These are phyloP conservation scores for Canavalia gladiata DNA, from an alignment of 306 rosid genomes.

Conservation along the genomic window DNA sequence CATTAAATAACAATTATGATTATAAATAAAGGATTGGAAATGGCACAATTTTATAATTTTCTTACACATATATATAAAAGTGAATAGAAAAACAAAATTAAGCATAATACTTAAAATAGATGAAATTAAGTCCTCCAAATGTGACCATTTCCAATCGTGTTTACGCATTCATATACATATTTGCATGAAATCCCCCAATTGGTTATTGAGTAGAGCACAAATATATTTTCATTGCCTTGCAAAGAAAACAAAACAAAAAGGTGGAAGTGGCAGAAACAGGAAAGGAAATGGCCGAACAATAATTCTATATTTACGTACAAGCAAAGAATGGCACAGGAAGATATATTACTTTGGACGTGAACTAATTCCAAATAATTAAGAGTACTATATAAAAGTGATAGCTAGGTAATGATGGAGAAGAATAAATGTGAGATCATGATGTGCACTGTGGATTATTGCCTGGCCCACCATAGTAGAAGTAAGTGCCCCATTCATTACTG, in stretches of 20 bases:
- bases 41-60: no score
- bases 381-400: background rate
- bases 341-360: background rate
- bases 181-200: background rate
- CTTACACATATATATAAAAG: no score
- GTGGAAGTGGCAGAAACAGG: constrained; percentile 48
- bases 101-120: background rate
- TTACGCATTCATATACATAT: constrained; percentile 25
- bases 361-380: background rate
- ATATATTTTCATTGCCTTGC: constrained; percentile 30
- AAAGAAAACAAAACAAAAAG: constrained; percentile 42
- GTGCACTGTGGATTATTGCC: constrained; percentile 75
- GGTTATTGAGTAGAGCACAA: constrained; percentile 27
- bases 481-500: constrained; percentile 82
- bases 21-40: no score
- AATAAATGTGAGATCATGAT: constrained; percentile 17
- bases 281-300: constrained; percentile 46
- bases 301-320: constrained; percentile 52
- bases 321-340: constrained; percentile 48
- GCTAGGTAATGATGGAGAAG: no score
- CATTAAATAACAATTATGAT: no score
- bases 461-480: constrained; percentile 94
- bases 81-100: background rate
- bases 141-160: constrained; percentile 38
- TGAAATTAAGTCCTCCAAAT: background rate